Evolutionary conservation across 768 basidiomycete species (phyloP).

Genomic region (Fomitopsis serialis): DNA sequence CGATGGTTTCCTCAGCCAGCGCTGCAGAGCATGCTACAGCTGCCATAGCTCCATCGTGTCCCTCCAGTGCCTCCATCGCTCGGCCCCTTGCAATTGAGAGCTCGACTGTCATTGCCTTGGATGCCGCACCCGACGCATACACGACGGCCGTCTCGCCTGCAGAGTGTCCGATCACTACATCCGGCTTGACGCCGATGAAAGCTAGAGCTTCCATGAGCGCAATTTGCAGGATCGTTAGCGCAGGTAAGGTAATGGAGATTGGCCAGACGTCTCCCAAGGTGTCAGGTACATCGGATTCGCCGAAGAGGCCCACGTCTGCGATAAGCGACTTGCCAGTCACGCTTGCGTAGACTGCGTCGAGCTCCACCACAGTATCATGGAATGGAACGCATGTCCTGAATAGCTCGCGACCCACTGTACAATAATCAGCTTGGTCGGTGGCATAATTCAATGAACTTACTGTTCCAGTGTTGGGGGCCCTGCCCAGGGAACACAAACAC

Average conservation of each 20-base stretch:
- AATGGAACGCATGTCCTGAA: constrained; percentile 31
- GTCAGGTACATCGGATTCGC: constrained; percentile 1
- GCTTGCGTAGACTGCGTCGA: constrained; percentile 29
- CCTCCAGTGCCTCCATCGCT: constrained; percentile 30
- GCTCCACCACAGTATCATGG: constrained; percentile 29
- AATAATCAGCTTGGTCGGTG: too few relatives aligned
- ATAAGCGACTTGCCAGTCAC: constrained; percentile 33
- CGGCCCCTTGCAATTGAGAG: constrained; percentile 36
- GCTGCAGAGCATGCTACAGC: constrained; percentile 31
- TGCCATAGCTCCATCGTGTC: constrained; percentile 36
- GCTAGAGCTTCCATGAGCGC: constrained; percentile 37
- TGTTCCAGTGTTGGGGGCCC: constrained; percentile 34
- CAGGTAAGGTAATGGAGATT: constrained; percentile 34
- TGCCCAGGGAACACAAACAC: constrained; percentile 36
- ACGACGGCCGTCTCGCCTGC: constrained; percentile 41
- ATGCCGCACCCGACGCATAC: constrained; percentile 37
- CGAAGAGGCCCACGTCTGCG: constrained; percentile 32
- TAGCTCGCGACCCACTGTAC: constrained; percentile 38
- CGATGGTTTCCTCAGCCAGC: constrained; percentile 24
- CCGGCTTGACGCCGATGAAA: constrained; percentile 30
- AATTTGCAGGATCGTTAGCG: constrained; percentile 41
- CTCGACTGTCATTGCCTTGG: constrained; percentile 36
- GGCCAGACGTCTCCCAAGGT: constrained; percentile 21
- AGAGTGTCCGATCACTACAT: constrained; percentile 41
- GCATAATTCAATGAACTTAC: too few relatives aligned